These are phyloP conservation scores for Mycena sp. DNA, from an alignment of 1,284 basidiomycete species.

Conservation along the genomic window DNA sequence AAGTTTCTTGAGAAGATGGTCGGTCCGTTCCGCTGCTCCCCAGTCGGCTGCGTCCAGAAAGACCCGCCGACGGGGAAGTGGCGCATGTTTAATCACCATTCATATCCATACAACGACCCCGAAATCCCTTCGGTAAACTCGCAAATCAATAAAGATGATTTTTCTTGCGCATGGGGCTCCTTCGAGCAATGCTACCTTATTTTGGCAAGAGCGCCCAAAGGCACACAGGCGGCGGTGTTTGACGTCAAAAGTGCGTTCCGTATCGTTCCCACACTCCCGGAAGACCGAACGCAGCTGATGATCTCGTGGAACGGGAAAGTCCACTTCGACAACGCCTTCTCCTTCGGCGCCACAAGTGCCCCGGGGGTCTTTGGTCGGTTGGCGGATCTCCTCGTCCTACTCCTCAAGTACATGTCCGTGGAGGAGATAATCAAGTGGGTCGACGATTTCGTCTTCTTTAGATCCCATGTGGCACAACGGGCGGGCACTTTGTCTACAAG, in stretches of 20 bases:
- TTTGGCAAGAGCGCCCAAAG: constrained; percentile 32
- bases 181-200: constrained; percentile 42
- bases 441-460: constrained; percentile 37
- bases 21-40: constrained; percentile 6
- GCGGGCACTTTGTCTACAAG: background rate
- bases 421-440: constrained; percentile 46
- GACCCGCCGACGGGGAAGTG: constrained; percentile 7
- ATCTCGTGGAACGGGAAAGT: constrained; percentile 32
- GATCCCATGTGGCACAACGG: background rate
- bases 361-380: constrained; percentile 44
- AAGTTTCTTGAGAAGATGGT: background rate
- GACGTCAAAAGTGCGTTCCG: constrained; percentile 38
- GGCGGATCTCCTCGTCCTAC: constrained; percentile 42
- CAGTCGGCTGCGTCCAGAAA: constrained; percentile 6
- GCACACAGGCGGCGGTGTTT: constrained; percentile 35
- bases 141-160: constrained; percentile 41
- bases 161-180: constrained; percentile 52
- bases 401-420: constrained; percentile 31
- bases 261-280: constrained; percentile 34
- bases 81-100: constrained; percentile 11
- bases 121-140: constrained; percentile 46
- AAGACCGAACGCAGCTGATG: constrained; percentile 33
- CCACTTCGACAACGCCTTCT: constrained; percentile 38
- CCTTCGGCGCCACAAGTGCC: constrained; percentile 42
- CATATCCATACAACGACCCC: background rate